Evolutionary conservation across 2,329 filamentous ascomycete genomes (phyloP).

Genomic region (Ophiostoma ulmi): DNA sequence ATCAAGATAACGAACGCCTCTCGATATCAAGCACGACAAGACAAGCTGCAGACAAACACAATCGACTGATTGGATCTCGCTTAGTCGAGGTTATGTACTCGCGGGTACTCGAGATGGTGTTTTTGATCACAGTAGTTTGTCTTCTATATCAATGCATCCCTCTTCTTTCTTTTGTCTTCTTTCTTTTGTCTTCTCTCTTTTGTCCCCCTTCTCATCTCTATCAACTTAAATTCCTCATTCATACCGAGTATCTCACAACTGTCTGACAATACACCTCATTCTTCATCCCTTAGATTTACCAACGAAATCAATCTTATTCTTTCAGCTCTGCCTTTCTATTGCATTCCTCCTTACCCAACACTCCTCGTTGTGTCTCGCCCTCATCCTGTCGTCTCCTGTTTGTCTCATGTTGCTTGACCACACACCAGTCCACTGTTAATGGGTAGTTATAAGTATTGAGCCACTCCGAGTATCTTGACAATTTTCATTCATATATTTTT

Average conservation of each 20-base stretch:
- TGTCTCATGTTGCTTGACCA: constrained; percentile 2
- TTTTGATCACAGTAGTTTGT: not conserved
- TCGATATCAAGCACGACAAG: not conserved
- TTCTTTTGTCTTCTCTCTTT: not conserved
- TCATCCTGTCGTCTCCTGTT: not conserved
- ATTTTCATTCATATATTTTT: not conserved
- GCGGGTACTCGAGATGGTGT: not conserved
- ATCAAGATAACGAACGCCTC: not conserved
- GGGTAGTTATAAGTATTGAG: not conserved
- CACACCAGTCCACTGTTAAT: not conserved
- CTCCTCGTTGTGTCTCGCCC: not conserved
- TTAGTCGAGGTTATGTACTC: not conserved
- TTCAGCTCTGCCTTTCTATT: not conserved
- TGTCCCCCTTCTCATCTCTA: too few species aligned
- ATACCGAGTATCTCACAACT: too few species aligned
- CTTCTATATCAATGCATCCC: not conserved
- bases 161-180: not conserved
- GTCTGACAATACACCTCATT: not conserved
- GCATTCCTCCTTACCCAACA: not conserved
- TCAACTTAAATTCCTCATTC: too few species aligned
- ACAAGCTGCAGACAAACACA: not conserved
- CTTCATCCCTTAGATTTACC: not conserved
- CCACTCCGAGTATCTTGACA: not conserved
- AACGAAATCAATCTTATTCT: not conserved
- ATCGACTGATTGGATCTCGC: constrained; percentile 5